Evolutionary conservation across 2,329 filamentous ascomycete species (phyloP).

Genomic region (Colletotrichum navitas): DNA sequence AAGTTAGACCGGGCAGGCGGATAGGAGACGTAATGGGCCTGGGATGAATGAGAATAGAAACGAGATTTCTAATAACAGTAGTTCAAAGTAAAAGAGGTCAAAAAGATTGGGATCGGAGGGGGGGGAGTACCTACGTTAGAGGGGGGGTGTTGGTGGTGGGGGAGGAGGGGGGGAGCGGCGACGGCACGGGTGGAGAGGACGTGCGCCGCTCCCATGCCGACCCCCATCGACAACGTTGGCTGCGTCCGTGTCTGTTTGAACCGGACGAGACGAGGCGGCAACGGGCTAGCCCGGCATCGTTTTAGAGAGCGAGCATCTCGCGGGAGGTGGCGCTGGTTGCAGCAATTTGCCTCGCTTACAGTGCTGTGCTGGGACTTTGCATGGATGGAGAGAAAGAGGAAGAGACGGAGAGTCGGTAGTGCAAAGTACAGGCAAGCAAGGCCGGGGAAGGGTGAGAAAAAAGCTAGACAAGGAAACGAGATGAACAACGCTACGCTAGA

Average conservation of each 20-base stretch:
- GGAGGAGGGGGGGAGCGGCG: background rate
- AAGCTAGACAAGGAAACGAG: background rate
- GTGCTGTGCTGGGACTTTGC: constrained; percentile 30
- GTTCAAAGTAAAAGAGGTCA: constrained; percentile 11
- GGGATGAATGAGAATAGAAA: constrained; percentile 38
- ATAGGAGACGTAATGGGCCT: background rate
- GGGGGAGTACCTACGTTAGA: background rate
- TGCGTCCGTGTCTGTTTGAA: constrained; percentile 25
- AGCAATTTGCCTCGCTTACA: constrained; percentile 26
- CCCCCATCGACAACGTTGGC: background rate
- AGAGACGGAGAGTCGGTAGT: background rate
- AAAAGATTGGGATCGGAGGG: constrained; percentile 38
- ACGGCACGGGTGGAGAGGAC: constrained; percentile 30
- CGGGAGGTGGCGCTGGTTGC: constrained; percentile 32
- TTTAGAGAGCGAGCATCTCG: constrained; percentile 1
- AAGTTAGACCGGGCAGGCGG: background rate
- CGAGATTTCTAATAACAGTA: constrained; percentile 3
- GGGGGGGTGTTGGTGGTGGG: background rate
- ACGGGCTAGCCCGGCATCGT: background rate
- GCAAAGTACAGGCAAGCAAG: constrained; percentile 18
- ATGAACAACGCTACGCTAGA: background rate
- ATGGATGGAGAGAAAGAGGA: constrained; percentile 6
- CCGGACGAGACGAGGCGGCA: constrained; percentile 20
- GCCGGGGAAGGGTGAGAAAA: constrained; percentile 10
- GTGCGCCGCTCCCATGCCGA: constrained; percentile 36